Evolutionary conservation across 2,329 filamentous ascomycete species (phyloP).

Genomic region (Diaporthe caulivora): DNA sequence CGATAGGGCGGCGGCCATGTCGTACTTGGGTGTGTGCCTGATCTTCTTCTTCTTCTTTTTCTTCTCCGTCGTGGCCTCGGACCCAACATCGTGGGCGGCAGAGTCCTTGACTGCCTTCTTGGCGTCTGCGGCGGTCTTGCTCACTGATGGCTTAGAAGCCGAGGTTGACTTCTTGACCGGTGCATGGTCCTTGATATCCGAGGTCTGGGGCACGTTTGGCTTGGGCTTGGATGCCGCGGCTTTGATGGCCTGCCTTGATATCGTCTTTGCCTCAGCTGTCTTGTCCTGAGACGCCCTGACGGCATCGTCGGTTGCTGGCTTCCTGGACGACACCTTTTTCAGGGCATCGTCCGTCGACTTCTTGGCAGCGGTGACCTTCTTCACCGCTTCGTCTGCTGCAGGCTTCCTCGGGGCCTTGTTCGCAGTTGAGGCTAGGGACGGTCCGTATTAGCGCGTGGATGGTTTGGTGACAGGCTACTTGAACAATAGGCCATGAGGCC

Average conservation of each 20-base stretch:
- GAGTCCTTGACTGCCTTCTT: constrained; percentile 31
- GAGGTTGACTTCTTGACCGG: constrained; percentile 27
- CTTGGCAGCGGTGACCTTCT: constrained; percentile 17
- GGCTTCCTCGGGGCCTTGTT: constrained; percentile 19
- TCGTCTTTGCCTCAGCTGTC: constrained; percentile 7
- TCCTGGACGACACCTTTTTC: constrained; percentile 12
- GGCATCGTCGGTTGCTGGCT: not conserved
- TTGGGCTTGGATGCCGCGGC: constrained; percentile 6
- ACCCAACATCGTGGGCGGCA: not conserved
- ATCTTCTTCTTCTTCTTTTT: constrained; percentile 41
- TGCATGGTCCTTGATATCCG: constrained; percentile 37
- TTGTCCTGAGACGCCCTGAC: constrained; percentile 1
- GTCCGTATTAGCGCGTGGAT: constrained; percentile 16
- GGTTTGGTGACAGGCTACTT: not conserved
- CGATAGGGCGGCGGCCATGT: constrained; percentile 35
- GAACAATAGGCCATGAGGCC: not conserved
- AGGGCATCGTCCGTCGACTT: not conserved
- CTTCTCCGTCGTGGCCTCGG: constrained; percentile 34
- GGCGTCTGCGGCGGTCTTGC: constrained; percentile 29
- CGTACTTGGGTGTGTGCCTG: constrained; percentile 35
- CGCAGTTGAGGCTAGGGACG: constrained; percentile 15
- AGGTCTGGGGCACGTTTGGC: constrained; percentile 10
- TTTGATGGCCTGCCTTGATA: constrained; percentile 29
- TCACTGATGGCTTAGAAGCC: constrained; percentile 15
- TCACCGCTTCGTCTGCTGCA: constrained; percentile 19